Evolutionary conservation across 2,329 filamentous ascomycete genomes (phyloP).

Genomic region (Xylariales sp.): DNA sequence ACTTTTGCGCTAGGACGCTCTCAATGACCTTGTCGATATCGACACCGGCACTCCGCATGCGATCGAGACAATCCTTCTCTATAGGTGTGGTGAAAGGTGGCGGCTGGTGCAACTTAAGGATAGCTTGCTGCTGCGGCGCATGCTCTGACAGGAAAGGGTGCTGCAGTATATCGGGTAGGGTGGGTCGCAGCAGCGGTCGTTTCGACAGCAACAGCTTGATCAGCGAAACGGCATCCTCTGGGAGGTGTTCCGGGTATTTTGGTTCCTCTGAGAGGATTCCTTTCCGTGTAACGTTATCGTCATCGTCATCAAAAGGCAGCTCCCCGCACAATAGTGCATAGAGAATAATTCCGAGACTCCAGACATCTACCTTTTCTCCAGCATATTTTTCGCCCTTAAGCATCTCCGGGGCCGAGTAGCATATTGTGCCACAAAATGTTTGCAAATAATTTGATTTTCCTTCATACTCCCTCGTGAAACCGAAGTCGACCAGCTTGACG

Average conservation of each 20-base stretch:
- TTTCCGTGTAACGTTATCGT: conserved; percentile 79
- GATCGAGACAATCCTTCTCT: conserved; percentile 85
- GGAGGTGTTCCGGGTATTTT: conserved; percentile 75
- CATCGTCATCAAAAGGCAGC: conserved; percentile 93
- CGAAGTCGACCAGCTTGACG: conserved; percentile 96
- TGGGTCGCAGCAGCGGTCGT: conserved; percentile 76
- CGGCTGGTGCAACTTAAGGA: conserved; percentile 75
- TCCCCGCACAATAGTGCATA: conserved; percentile 80
- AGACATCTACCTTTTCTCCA: conserved; percentile 96
- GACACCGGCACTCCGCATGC: conserved; percentile 91
- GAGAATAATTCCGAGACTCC: conserved; percentile 82
- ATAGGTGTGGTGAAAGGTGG: conserved; percentile 79
- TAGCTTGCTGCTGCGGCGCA: conserved; percentile 82
- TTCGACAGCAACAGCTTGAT: conserved; percentile 84
- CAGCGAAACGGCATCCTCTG: conserved; percentile 71
- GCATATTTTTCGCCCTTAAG: conserved; percentile 97
- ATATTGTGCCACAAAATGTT: conserved; percentile 96
- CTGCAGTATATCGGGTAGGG: conserved; percentile 77
- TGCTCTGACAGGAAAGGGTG: conserved; percentile 86
- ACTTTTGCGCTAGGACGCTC: conserved; percentile 84
- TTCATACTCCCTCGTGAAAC: conserved; percentile 96
- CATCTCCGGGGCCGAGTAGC: conserved; percentile 98
- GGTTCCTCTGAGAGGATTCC: conserved; percentile 85
- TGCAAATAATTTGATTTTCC: conserved; percentile 91
- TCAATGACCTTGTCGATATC: conserved; percentile 94